Percentiles rank a stretch among this genome's conserved stretches.
Evolutionary conservation across 169 alveolate species (phyloP).

Genomic region (Plasmodium cynomolgi): DNA sequence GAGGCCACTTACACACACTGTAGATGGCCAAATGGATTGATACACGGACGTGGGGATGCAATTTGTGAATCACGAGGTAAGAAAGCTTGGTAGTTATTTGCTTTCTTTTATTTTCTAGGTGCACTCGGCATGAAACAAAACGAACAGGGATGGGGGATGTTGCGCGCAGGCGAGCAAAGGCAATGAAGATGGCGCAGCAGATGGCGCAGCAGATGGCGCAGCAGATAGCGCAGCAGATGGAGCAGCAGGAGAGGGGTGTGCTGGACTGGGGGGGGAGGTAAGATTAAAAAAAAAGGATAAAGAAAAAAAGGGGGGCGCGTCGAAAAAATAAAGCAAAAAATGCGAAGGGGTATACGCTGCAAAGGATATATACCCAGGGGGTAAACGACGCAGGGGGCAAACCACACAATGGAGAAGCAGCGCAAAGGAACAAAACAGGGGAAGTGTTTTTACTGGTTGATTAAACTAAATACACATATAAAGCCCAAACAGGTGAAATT

Average conservation of each 20-base stretch:
- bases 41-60: neutral
- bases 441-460: neutral
- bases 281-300: neutral
- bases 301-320: neutral
- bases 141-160: neutral
- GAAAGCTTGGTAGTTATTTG: neutral
- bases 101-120: neutral
- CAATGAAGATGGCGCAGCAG: neutral
- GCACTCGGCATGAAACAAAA: neutral
- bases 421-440: neutral
- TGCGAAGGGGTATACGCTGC: neutral
- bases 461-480: slow-evolving; percentile 45
- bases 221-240: too few relatives aligned
- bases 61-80: neutral
- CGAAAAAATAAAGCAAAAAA: neutral
- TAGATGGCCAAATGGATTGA: neutral
- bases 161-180: neutral
- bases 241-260: neutral
- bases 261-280: neutral
- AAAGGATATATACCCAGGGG: neutral
- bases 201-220: too few relatives aligned
- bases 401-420: neutral
- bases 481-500: slow-evolving; percentile 57
- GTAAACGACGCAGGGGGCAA: neutral
- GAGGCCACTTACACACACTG: neutral